Conservation (phyloP, 1,139 yeast genomes). For the Candida sp. region DNA sequence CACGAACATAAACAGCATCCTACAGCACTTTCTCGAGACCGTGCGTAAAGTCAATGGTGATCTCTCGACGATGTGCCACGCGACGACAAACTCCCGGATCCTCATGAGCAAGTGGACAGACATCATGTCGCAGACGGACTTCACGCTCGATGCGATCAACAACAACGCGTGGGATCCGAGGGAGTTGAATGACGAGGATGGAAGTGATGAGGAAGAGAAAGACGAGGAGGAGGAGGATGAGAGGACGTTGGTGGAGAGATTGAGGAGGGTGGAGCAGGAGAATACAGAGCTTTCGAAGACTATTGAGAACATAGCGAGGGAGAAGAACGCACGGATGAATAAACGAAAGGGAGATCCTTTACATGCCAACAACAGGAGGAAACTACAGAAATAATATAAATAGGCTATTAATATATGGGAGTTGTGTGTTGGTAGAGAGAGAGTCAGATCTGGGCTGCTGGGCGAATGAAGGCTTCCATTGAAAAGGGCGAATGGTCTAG, state of each 20-base stretch:
- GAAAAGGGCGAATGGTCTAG: not conserved
- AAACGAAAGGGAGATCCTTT: conserved; percentile 23
- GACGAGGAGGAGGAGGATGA: conserved; percentile 28
- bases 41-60: conserved; percentile 31
- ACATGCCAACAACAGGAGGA: not conserved
- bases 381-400: not conserved
- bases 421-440: too few species aligned
- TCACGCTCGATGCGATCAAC: conserved; percentile 40
- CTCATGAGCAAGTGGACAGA: conserved; percentile 50
- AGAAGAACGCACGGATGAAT: conserved; percentile 19
- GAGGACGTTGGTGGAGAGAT: conserved; percentile 26
- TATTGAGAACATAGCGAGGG: conserved; percentile 26
- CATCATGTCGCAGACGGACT: conserved; percentile 49
- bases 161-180: conserved; percentile 41
- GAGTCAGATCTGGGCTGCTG: not conserved
- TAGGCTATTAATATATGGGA: too few species aligned
- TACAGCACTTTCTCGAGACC: conserved; percentile 31
- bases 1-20: conserved; percentile 31
- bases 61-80: conserved; percentile 31
- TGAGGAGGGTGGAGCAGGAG: conserved; percentile 29
- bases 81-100: conserved; percentile 39
- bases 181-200: conserved; percentile 7
- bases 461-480: not conserved
- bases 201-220: conserved; percentile 27
- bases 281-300: conserved; percentile 29